These are phyloP conservation scores for Proliferodiscus dingleyae DNA, from an alignment of 2,329 filamentous ascomycete species.

Conservation along the genomic window DNA sequence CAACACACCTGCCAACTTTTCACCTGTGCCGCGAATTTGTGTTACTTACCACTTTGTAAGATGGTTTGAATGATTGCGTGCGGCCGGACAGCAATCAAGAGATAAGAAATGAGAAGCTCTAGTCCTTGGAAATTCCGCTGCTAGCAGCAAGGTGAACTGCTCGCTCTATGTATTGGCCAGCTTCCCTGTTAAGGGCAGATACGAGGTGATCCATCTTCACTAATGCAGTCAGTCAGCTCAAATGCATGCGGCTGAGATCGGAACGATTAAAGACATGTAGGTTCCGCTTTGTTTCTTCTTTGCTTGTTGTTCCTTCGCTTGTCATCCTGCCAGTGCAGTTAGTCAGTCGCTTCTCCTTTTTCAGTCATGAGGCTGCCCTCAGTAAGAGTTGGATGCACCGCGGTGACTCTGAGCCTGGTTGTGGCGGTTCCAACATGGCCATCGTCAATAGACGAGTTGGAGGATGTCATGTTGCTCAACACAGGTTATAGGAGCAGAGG, in stretches of 20 bases:
- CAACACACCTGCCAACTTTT: too few species aligned
- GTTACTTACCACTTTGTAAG: too few species aligned
- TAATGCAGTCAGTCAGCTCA: background rate
- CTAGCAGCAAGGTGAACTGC: too few species aligned
- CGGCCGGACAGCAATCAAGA: too few species aligned
- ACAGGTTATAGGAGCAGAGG: slow-evolving; percentile 49
- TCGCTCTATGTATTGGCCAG: too few species aligned
- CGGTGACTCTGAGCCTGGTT: slow-evolving; percentile 13
- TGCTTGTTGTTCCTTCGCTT: slow-evolving; percentile 15
- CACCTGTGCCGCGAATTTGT: too few species aligned
- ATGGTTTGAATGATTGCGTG: too few species aligned
- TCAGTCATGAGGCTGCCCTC: slow-evolving; percentile 23
- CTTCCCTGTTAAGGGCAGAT: background rate
- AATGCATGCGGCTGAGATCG: slow-evolving; percentile 17
- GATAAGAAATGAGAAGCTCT: too few species aligned
- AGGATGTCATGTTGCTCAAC: slow-evolving; percentile 59
- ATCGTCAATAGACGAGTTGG: slow-evolving; percentile 53
- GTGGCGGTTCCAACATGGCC: slow-evolving; percentile 56
- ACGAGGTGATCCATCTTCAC: background rate
- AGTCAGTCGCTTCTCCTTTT: slow-evolving; percentile 9
- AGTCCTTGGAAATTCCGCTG: too few species aligned
- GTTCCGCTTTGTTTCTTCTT: slow-evolving; percentile 3
- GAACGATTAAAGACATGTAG: slow-evolving; percentile 9
- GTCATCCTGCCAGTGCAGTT: too few species aligned
- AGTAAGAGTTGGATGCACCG: slow-evolving; percentile 12